Evolutionary conservation across 495 filamentous ascomycete species (phyloP).

Genomic region (Pyrenula aspistea): DNA sequence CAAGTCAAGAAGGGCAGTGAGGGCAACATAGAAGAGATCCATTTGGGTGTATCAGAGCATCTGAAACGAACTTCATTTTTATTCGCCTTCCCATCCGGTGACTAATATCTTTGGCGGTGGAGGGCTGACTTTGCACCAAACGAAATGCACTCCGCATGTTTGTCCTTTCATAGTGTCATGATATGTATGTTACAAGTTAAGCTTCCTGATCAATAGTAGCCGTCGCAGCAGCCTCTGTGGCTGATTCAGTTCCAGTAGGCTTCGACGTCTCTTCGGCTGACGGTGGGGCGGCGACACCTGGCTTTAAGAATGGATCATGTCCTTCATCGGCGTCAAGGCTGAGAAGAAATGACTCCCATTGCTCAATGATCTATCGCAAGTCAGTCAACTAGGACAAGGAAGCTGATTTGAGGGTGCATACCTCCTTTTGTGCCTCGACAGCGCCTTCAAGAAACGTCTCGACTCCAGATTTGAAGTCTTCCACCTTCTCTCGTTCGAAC

Average conservation of each 20-base stretch:
- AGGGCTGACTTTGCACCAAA: too few species aligned
- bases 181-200: too few species aligned
- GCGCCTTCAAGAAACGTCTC: constrained; percentile 95
- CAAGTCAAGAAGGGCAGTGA: too few species aligned
- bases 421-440: constrained; percentile 98
- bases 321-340: constrained; percentile 91
- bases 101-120: too few species aligned
- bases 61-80: too few species aligned
- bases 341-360: constrained; percentile 96
- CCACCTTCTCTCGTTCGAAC: constrained; percentile 95
- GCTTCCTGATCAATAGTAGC: constrained; percentile 1
- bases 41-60: too few species aligned
- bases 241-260: background rate
- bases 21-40: too few species aligned
- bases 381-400: background rate
- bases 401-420: too few species aligned
- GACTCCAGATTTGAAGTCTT: constrained; percentile 96
- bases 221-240: background rate
- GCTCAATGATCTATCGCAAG: constrained; percentile 78
- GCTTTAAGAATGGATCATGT: constrained; percentile 62
- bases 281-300: constrained; percentile 24
- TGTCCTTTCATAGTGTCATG: too few species aligned
- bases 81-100: too few species aligned
- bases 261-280: background rate
- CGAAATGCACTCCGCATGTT: too few species aligned